These are phyloP conservation scores for Chenopodium quinoa DNA, from an alignment of 148 eudicot genomes.

Conservation along the genomic window DNA sequence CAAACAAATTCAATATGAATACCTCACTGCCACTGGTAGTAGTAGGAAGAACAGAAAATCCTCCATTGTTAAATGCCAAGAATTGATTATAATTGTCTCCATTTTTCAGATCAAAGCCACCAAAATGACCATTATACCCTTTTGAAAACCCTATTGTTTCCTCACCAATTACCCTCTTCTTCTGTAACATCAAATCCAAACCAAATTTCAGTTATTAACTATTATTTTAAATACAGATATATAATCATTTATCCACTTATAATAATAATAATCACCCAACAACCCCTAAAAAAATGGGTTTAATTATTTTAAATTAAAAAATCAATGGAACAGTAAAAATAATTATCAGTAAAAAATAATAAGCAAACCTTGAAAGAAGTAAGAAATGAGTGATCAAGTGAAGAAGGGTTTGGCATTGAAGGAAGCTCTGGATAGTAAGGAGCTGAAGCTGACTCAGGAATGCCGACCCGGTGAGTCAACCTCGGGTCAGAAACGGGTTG, in stretches of 20 bases:
- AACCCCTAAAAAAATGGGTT: not conserved
- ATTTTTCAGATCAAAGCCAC: slow-evolving; percentile 25
- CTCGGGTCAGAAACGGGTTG: slow-evolving; percentile 15
- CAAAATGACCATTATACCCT: slow-evolving; percentile 25
- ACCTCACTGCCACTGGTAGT: slow-evolving; percentile 26
- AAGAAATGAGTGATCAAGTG: not conserved
- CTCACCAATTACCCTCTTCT: slow-evolving; percentile 31
- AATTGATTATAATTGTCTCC: not conserved
- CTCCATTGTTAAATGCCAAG: slow-evolving; percentile 10
- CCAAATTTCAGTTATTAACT: not conserved
- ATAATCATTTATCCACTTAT: no score
- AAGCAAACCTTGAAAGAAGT: slow-evolving; percentile 17
- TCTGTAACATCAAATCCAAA: slow-evolving; percentile 20
- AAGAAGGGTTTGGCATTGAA: slow-evolving; percentile 46
- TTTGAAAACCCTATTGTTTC: slow-evolving; percentile 30
- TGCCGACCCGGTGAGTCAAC: slow-evolving; percentile 10
- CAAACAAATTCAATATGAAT: not conserved
- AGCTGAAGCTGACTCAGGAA: not conserved
- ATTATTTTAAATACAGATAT: not conserved
- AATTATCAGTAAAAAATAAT: not conserved
- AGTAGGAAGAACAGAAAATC: slow-evolving; percentile 12
- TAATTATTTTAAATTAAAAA: not conserved
- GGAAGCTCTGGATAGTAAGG: slow-evolving; percentile 44
- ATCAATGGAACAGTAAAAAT: slow-evolving; percentile 27
- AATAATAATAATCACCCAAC: no score